A percentile compares a stretch with the other conserved stretches of the same genome.
Evolutionary conservation across 768 basidiomycete species (phyloP).

Genomic region (Tricholoma furcatifolium): DNA sequence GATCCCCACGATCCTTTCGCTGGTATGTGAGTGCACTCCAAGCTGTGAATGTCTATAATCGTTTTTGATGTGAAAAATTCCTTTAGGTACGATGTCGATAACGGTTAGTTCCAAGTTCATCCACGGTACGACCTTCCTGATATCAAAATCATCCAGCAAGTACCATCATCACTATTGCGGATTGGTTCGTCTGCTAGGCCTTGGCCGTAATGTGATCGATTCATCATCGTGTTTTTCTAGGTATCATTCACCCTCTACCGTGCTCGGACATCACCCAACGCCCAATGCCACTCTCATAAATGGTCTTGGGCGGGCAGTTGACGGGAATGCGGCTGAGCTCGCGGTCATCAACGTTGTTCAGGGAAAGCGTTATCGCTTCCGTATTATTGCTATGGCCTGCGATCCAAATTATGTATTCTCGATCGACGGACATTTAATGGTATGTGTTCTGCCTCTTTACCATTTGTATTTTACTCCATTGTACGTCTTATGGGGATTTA

Average conservation of each 20-base stretch:
- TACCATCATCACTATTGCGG: slow-evolving; percentile 1
- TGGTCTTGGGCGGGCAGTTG: neutral
- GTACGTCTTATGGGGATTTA: neutral
- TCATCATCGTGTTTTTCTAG: neutral
- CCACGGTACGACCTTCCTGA: neutral
- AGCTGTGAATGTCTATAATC: too few relatives aligned
- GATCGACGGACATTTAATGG: slow-evolving; percentile 44
- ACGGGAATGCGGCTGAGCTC: slow-evolving; percentile 21
- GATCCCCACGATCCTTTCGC: neutral
- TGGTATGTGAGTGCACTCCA: neutral
- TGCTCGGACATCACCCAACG: neutral
- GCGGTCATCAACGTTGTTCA: slow-evolving; percentile 32
- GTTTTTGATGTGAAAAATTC: neutral
- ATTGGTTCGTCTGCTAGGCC: neutral
- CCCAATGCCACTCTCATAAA: neutral
- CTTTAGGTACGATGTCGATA: neutral
- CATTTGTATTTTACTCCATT: neutral
- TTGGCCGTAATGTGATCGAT: neutral
- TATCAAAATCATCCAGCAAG: neutral
- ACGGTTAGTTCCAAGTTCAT: neutral
- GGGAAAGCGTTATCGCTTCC: slow-evolving; percentile 34
- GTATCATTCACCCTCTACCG: neutral
- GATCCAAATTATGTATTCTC: slow-evolving; percentile 38
- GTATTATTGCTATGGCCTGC: slow-evolving; percentile 31
- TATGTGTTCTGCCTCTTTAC: neutral